Evolutionary conservation across 257 asterid genomes (phyloP), one percentile per base, ranked within the genome.

Genomic region (Solanum appendiculatum): DNA sequence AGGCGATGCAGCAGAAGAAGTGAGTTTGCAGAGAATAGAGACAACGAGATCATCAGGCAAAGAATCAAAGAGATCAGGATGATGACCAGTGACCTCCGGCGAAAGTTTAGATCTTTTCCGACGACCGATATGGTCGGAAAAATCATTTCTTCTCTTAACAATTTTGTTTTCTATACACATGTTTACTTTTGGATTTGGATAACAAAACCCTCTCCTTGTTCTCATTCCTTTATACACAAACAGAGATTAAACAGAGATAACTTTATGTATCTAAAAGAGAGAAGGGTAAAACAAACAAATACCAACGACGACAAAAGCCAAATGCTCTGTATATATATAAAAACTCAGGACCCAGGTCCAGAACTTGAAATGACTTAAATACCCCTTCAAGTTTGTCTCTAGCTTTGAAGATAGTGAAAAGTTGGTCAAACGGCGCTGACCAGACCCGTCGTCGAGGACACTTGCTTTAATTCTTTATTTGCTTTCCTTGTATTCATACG

Each of bases 31-130:
- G 86, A 95, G 94, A 74, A 96, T 91, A 54, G 78, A 90, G 1
- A 95, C 80, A 6, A 96, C 89, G 2, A 96, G 90, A 91, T 96
- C 99, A 81, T 96, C 98, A 34, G 98, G 99, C 85, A 96, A 91
- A 5, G 91, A 90, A 81, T 96, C 96, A 69, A 96, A 93, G 29
- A 92, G 91, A 48, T 95, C 97, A 21, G 73, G 40, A 4, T 68
- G 88, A 75, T 42, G 37, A 4, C 87, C 90, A 86, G 74, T 68
- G 0, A 1, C 16, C 68, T 82, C 92, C 91, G 85, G 83, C 44
- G 92, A 83, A 29, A 78, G 9, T 86, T 86, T 92, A 2, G 83
- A 37, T 88, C 87, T 91, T 88, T 90, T 92, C 87, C 93, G 87
- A 88, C 85, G 64, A 5, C 69, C 83, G 33, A 63, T 78, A 11